Evolutionary conservation across 257 asterid species (phyloP), one percentile per base, ranked within the genome.

Genomic region (Lithospermum erythrorhizon): DNA sequence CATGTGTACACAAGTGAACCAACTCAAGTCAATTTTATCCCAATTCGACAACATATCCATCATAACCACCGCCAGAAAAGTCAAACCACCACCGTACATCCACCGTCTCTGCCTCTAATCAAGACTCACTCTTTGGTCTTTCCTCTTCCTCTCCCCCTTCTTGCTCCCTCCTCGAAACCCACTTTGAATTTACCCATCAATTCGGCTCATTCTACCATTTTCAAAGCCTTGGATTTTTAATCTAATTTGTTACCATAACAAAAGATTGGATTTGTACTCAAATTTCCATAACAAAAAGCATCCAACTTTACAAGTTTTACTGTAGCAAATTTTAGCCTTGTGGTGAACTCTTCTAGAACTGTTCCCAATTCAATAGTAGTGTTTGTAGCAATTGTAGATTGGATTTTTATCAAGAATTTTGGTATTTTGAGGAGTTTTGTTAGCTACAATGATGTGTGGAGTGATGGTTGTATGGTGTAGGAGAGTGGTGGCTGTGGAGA

Each of bases 401-500:
- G 62, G 52, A 11, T 14, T 41, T 41, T 41, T 41, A 41, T 41
- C 61, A 56, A 82, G 81, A 68, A 68, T 72, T 68, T 72, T 75
- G 51, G 47, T 69, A 62, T 71, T 77, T 73, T 77, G 79, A 59
- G 83, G 77, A 49, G 21, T 78, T 61, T 70, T 73, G 24, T 63
- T 86, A 70, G 87, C 69, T 25, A 87, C 75, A 47, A 63, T 83
- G 53, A 57, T 82, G 67, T 87, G 91, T 65, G 87, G 82, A 61
- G 71, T 78, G 58, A 59, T 81, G 55, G 59, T 79, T 53, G 63
- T 82, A 47, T 66, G 82, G 57, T 85, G 89, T 64, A 81, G 83
- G 81, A 78, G 78, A 57, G 96, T 83, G 24, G 57, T 80, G 58
- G 97, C 95, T 25, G 65, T 78, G 64, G 94, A 80, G 66, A 87